Evolutionary conservation across 108 stramenopile species (phyloP).

Genomic region (Cyclotella distinguenda): DNA sequence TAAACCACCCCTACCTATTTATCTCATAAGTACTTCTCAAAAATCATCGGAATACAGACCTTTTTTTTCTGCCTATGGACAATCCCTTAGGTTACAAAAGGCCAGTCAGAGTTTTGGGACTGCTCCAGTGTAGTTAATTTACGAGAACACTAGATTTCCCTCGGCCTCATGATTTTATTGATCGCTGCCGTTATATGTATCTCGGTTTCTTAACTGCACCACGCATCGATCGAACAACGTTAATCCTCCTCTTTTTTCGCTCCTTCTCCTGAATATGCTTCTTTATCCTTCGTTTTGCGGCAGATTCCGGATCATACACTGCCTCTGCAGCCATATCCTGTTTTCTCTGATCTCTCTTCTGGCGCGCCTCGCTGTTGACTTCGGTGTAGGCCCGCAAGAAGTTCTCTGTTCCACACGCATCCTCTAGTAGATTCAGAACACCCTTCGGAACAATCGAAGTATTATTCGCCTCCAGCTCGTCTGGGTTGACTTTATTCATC

Average conservation of each 20-base stretch:
- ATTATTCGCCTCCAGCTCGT: constrained; percentile 23
- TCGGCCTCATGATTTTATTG: too few species aligned
- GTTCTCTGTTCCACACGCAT: constrained; percentile 54
- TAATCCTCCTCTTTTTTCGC: constrained; percentile 67
- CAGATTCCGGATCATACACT: constrained; percentile 62
- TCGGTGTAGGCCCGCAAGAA: constrained; percentile 70
- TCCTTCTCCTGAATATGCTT: constrained; percentile 73
- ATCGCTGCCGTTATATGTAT: too few species aligned
- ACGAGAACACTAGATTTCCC: too few species aligned
- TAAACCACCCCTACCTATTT: too few species aligned
- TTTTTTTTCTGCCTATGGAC: too few species aligned
- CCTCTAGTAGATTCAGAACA: constrained; percentile 73
- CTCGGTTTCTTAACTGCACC: constrained; percentile 49
- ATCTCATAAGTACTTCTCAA: too few species aligned
- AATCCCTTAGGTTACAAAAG: too few species aligned
- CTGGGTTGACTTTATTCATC: constrained; percentile 47
- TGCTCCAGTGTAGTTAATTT: too few species aligned
- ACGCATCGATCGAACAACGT: constrained; percentile 53
- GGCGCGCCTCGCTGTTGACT: constrained; percentile 65
- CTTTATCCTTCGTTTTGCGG: constrained; percentile 68
- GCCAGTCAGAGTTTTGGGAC: too few species aligned
- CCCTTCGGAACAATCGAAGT: constrained; percentile 61
- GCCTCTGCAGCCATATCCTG: constrained; percentile 63
- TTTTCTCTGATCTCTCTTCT: constrained; percentile 75
- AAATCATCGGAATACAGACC: too few species aligned